These are phyloP conservation scores for Penicillium pulvis DNA, from an alignment of 495 filamentous ascomycete genomes.

Conservation along the genomic window DNA sequence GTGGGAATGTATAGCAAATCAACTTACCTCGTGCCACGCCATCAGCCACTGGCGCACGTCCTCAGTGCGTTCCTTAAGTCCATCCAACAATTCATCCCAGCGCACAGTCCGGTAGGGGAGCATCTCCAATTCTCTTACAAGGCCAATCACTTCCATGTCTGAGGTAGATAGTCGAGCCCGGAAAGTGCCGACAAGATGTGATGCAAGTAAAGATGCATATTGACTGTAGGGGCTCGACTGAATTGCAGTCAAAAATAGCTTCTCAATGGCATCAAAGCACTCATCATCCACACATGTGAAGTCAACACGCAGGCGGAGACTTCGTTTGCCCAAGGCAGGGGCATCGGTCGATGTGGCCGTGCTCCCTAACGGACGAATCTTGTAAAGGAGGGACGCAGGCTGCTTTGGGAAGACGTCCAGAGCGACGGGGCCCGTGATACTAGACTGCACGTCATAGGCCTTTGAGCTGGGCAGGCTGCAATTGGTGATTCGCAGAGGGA, in stretches of 20 bases:
- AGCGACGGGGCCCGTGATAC: conserved; percentile 53
- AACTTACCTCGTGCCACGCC: conserved; percentile 52
- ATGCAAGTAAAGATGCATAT: conserved; percentile 50
- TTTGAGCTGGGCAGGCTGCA: conserved; percentile 71
- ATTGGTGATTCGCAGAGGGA: conserved; percentile 72
- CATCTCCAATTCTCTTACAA: conserved; percentile 47
- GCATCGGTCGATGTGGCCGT: conserved; percentile 21
- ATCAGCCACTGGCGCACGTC: conserved; percentile 44
- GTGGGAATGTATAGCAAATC: conserved; percentile 11
- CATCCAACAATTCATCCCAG: conserved; percentile 46
- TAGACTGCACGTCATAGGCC: conserved; percentile 65
- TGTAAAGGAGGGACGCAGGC: conserved; percentile 81
- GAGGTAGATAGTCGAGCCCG: conserved; percentile 52
- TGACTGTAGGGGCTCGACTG: conserved; percentile 42
- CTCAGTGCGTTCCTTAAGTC: conserved; percentile 40
- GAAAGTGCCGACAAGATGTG: conserved; percentile 55
- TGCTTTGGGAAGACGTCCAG: conserved; percentile 76
- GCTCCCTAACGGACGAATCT: conserved; percentile 51
- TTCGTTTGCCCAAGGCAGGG: conserved; percentile 42
- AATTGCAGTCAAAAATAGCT: conserved; percentile 44
- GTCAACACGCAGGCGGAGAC: conserved; percentile 68
- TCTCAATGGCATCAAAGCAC: conserved; percentile 46
- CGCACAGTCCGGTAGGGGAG: conserved; percentile 38
- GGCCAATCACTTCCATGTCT: conserved; percentile 57
- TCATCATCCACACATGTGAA: conserved; percentile 78